These are phyloP conservation scores for Amanita jacksonii DNA, from an alignment of 768 basidiomycete genomes.

Conservation along the genomic window DNA sequence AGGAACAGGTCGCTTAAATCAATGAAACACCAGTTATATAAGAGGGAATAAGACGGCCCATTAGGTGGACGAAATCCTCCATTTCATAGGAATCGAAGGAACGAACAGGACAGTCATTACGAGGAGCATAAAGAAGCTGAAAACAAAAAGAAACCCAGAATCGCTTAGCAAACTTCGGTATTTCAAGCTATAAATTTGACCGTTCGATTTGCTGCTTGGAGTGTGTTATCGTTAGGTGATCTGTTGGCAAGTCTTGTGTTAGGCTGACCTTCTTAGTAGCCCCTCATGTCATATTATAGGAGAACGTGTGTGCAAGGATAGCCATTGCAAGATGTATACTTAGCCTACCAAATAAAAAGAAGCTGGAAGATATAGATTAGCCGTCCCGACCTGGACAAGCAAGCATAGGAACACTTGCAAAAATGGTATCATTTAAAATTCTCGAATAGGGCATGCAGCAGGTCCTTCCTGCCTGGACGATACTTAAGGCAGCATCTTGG, in stretches of 20 bases:
- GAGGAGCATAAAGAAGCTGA: constrained; percentile 42
- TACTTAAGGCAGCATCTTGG: constrained; percentile 78
- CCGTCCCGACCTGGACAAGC: background rate
- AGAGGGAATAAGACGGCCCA: constrained; percentile 77
- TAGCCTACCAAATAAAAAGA: constrained; percentile 73
- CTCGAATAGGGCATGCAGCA: constrained; percentile 43
- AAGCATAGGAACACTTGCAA: constrained; percentile 38
- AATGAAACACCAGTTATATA: constrained; percentile 32
- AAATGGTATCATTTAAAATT: constrained; percentile 64
- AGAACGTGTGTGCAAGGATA: constrained; percentile 61
- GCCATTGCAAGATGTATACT: constrained; percentile 60
- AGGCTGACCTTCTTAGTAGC: constrained; percentile 53
- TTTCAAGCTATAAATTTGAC: constrained; percentile 86
- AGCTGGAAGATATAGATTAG: constrained; percentile 27
- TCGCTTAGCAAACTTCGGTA: constrained; percentile 73
- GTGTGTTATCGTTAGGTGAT: constrained; percentile 21
- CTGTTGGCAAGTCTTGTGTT: background rate
- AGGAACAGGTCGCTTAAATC: constrained; percentile 6
- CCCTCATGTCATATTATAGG: constrained; percentile 71
- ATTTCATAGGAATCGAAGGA: constrained; percentile 46
- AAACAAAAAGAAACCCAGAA: constrained; percentile 58
- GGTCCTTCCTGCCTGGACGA: constrained; percentile 46
- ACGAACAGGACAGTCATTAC: constrained; percentile 50
- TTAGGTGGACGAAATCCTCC: constrained; percentile 47
- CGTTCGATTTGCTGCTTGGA: constrained; percentile 81